A percentile compares a stretch with the other conserved stretches of the same genome.
Evolutionary conservation across 2,329 filamentous ascomycete species (phyloP).

Genomic region (Calonectria crousiana): DNA sequence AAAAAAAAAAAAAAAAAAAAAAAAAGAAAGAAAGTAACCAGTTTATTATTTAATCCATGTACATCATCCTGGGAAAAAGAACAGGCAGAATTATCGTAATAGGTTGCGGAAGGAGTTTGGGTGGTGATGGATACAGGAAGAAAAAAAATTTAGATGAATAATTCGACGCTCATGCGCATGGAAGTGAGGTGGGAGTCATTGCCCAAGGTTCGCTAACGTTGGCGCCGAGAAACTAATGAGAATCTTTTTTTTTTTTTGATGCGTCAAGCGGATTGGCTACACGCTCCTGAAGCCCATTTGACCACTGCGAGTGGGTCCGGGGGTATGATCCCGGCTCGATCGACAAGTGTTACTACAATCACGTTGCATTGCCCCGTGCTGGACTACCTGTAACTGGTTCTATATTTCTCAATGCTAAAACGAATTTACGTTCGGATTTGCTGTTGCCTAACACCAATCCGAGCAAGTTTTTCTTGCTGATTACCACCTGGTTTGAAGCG

Average conservation of each 20-base stretch:
- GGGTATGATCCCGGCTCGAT: neutral
- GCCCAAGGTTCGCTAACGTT: slow-evolving; percentile 7
- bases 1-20: neutral
- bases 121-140: slow-evolving; percentile 1
- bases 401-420: neutral
- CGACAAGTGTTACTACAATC: neutral
- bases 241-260: slow-evolving; percentile 17
- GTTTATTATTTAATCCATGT: neutral
- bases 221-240: slow-evolving; percentile 16
- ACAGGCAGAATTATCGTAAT: neutral
- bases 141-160: slow-evolving; percentile 4
- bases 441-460: neutral
- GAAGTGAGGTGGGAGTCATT: neutral
- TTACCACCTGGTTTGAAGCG: neutral
- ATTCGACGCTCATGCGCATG: slow-evolving; percentile 9
- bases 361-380: neutral
- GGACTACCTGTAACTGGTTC: neutral
- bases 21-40: neutral
- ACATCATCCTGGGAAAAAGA: neutral
- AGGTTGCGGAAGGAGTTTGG: neutral
- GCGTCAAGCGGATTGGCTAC: slow-evolving; percentile 13
- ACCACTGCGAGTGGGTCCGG: slow-evolving; percentile 4
- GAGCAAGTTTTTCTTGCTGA: neutral
- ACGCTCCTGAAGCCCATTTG: neutral
- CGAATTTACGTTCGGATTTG: neutral